Percentiles rank a stretch among this genome's conserved stretches.
These are phyloP conservation scores for Candida nonsorbophila DNA, from an alignment of 805 yeast species.

Conservation along the genomic window DNA sequence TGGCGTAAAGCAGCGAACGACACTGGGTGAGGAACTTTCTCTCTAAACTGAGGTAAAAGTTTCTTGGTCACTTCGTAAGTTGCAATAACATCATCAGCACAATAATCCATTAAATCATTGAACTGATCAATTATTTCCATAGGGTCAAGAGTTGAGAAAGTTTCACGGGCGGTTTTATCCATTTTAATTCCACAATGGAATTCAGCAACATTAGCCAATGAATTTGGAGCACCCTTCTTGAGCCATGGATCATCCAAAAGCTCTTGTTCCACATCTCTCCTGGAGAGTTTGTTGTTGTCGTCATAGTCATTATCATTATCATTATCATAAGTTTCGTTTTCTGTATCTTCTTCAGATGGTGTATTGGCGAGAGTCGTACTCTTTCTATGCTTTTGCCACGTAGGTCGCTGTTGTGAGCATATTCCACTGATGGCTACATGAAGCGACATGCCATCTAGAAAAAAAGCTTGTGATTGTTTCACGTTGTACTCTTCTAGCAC, in stretches of 20 bases:
- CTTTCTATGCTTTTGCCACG: conserved; percentile 60
- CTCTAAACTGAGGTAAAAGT: conserved; percentile 63
- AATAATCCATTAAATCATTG: conserved; percentile 62
- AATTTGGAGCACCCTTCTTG: conserved; percentile 66
- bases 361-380: too few relatives aligned
- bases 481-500: conserved; percentile 78
- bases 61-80: conserved; percentile 67
- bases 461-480: conserved; percentile 65
- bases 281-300: conserved; percentile 4
- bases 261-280: conserved; percentile 18
- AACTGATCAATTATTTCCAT: conserved; percentile 52
- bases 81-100: conserved; percentile 77
- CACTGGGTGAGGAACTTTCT: conserved; percentile 86
- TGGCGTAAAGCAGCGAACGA: conserved; percentile 82
- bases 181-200: conserved; percentile 68
- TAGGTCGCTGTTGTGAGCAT: conserved; percentile 85
- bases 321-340: conserved; percentile 8
- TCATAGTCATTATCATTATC: conserved; percentile 4
- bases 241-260: conserved; percentile 80
- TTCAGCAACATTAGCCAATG: conserved; percentile 71
- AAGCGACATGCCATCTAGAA: conserved; percentile 84
- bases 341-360: conserved; percentile 9
- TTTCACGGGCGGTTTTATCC: conserved; percentile 64
- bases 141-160: conserved; percentile 53
- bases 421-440: conserved; percentile 90